These are phyloP conservation scores for Aspergillus saccharolyticus DNA, from an alignment of 495 filamentous ascomycete genomes.

Conservation along the genomic window DNA sequence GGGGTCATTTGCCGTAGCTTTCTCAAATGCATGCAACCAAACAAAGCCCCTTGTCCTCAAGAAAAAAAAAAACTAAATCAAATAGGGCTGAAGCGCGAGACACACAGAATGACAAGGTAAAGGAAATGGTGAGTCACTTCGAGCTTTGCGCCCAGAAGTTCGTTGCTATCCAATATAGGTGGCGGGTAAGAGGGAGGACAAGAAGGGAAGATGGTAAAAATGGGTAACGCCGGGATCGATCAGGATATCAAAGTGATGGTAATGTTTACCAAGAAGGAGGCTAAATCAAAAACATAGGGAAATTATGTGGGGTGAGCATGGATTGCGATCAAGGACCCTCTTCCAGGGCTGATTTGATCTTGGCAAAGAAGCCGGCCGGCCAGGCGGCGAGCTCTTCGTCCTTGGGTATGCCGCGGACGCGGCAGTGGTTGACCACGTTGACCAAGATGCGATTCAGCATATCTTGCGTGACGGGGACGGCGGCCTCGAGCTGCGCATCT, in stretches of 20 bases:
- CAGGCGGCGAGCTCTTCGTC: conserved; percentile 67
- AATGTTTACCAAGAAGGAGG: not conserved
- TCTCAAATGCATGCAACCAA: conserved; percentile 1
- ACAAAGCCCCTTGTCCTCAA: too few species aligned
- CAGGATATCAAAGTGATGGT: conserved; percentile 13
- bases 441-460: conserved; percentile 69
- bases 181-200: conserved; percentile 9
- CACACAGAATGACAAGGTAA: not conserved
- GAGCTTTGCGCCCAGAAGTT: not conserved
- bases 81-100: conserved; percentile 1
- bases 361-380: conserved; percentile 62
- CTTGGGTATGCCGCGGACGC: conserved; percentile 58
- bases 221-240: conserved; percentile 1
- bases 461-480: conserved; percentile 70
- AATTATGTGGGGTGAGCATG: conserved; percentile 5
- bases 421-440: conserved; percentile 71
- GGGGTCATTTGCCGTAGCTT: not conserved
- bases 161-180: not conserved
- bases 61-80: not conserved
- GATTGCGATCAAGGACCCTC: conserved; percentile 33
- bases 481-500: conserved; percentile 54
- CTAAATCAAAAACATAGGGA: conserved; percentile 15
- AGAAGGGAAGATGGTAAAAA: conserved; percentile 4
- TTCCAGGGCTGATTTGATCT: conserved; percentile 60
- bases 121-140: not conserved